Conservation (phyloP, 2,329 filamentous ascomycete genomes). For the Trichoderma sp. region DNA sequence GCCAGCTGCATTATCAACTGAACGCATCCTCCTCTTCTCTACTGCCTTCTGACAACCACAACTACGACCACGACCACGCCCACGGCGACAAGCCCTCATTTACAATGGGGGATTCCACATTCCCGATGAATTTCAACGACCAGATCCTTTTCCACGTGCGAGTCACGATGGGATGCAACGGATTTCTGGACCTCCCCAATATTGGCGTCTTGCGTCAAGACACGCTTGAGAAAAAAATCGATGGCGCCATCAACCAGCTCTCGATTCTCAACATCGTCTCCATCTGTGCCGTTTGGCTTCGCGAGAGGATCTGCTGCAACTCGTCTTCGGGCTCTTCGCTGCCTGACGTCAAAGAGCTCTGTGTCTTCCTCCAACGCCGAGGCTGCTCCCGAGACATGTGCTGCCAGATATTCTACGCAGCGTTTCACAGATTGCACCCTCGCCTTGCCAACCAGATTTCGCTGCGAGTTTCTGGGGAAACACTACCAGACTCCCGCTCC, state of each 20-base stretch:
- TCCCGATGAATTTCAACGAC: constrained; percentile 30
- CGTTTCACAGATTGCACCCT: not conserved
- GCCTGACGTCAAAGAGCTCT: not conserved
- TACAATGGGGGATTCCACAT: not conserved
- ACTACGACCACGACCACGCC: not conserved
- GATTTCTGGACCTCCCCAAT: constrained; percentile 29
- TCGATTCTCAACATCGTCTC: constrained; percentile 27
- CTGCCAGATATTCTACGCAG: constrained; percentile 4
- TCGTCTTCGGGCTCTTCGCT: not conserved
- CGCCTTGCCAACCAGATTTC: not conserved
- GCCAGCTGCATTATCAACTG: no score
- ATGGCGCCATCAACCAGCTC: constrained; percentile 22
- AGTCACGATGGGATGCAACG: constrained; percentile 31
- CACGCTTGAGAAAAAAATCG: constrained; percentile 32
- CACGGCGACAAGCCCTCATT: not conserved
- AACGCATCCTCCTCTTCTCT: not conserved
- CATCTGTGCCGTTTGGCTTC: constrained; percentile 36
- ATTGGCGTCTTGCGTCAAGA: constrained; percentile 32
- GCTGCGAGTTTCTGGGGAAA: not conserved
- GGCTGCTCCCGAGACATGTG: constrained; percentile 20
- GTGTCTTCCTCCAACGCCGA: constrained; percentile 2
- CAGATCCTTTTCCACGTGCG: constrained; percentile 30
- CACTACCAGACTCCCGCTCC: not conserved
- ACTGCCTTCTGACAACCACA: not conserved
- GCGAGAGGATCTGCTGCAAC: constrained; percentile 26